phyloP scores from a whole-genome alignment of 2,329 filamentous ascomycete genomes.

The Orbilia quercus region DNA sequence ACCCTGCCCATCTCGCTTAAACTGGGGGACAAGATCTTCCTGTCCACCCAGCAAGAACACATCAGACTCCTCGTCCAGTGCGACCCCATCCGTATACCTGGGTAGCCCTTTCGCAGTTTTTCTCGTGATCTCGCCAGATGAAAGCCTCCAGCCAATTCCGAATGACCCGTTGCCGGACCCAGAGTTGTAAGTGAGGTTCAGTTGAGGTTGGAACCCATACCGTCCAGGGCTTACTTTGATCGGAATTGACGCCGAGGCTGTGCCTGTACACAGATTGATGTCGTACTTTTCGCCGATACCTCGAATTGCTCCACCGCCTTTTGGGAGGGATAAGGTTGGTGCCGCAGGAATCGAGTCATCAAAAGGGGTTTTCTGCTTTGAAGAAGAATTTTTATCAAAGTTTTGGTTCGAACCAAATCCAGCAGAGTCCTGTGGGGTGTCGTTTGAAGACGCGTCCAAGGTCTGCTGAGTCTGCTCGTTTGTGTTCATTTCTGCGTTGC shows the following conservation, averaged over 20 bases:
- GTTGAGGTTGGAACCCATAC: slow-evolving; percentile 47
- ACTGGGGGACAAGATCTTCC: slow-evolving; percentile 41
- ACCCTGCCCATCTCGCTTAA: no score
- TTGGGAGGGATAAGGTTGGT: slow-evolving; percentile 12
- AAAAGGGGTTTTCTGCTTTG: no score
- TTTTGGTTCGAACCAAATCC: no score
- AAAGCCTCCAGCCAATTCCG: slow-evolving; percentile 59
- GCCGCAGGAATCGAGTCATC: no score
- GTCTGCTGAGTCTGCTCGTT: no score
- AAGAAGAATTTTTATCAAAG: no score
- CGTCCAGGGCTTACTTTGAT: not conserved
- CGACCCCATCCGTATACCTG: slow-evolving; percentile 54
- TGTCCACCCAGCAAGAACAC: not conserved
- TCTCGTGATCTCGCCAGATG: slow-evolving; percentile 42
- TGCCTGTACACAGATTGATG: slow-evolving; percentile 6
- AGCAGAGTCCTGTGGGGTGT: no score
- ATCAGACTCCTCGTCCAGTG: slow-evolving; percentile 18
- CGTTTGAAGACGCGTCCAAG: no score
- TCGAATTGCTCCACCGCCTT: slow-evolving; percentile 22
- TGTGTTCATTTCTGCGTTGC: no score
- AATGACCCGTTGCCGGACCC: slow-evolving; percentile 59
- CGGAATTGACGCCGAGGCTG: slow-evolving; percentile 9
- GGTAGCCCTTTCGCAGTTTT: slow-evolving; percentile 56
- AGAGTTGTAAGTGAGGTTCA: slow-evolving; percentile 58
- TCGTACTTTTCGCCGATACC: slow-evolving; percentile 15